These are phyloP conservation scores for Lachnellula hyalina DNA, from an alignment of 2,329 filamentous ascomycete genomes.

Conservation along the genomic window DNA sequence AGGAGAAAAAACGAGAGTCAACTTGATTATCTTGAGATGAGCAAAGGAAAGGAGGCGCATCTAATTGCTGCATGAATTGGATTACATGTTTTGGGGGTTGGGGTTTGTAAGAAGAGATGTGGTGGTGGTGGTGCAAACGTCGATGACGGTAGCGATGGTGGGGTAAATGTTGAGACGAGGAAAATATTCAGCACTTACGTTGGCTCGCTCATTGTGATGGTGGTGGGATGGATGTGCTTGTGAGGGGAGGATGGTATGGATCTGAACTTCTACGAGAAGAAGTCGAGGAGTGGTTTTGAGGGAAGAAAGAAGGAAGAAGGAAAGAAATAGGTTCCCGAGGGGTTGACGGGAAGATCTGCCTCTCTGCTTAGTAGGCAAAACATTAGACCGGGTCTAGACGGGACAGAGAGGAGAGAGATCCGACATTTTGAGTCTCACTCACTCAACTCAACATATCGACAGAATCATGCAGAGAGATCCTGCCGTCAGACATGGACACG, in stretches of 20 bases:
- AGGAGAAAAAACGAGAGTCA: constrained; percentile 29
- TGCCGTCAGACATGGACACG: too few species aligned
- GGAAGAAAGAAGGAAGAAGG: neutral
- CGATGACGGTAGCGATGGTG: constrained; percentile 8
- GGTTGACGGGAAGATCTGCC: constrained; percentile 4
- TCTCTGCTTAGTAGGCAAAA: constrained; percentile 5
- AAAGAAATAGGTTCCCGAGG: constrained; percentile 3
- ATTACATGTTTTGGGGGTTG: neutral
- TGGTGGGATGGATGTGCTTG: neutral
- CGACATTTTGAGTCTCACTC: neutral
- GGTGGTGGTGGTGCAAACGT: neutral
- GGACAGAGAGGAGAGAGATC: neutral
- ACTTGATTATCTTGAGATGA: neutral
- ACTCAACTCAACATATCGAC: neutral
- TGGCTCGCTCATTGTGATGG: constrained; percentile 34
- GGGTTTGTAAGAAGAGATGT: too few species aligned
- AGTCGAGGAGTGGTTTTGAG: neutral
- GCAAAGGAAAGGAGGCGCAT: constrained; percentile 14
- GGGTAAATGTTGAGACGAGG: constrained; percentile 27
- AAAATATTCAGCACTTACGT: constrained; percentile 52
- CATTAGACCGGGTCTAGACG: constrained; percentile 1
- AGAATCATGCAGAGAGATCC: too few species aligned
- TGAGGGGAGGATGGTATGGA: neutral
- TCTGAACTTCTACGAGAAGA: neutral
- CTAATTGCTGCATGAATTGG: neutral